phyloP scores from a whole-genome alignment of 1,284 basidiomycete species.

The Ustilago xerochloae region DNA sequence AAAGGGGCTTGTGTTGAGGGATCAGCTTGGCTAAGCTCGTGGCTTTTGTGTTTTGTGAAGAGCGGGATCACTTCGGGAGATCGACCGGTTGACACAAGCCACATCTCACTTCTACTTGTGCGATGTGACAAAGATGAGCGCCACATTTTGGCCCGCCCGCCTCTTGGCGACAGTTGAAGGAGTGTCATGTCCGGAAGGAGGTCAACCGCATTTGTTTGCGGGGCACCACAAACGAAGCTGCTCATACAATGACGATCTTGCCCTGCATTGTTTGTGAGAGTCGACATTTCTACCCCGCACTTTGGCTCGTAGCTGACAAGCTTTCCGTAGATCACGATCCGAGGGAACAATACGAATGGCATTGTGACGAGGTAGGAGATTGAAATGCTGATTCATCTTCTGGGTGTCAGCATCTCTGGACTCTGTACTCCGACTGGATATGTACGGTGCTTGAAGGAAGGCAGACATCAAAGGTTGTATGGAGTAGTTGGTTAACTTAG shows the following conservation, averaged over 20 bases:
- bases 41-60: background rate
- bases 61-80: background rate
- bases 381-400: slow-evolving; percentile 19
- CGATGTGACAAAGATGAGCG: background rate
- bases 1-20: background rate
- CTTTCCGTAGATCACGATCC: background rate
- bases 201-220: background rate
- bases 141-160: no score
- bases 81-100: background rate
- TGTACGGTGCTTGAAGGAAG: no score
- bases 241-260: background rate
- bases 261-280: no score
- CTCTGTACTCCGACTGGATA: background rate
- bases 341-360: background rate
- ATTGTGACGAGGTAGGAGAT: background rate
- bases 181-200: background rate
- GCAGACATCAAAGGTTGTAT: slow-evolving; percentile 39
- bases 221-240: slow-evolving; percentile 4
- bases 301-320: background rate
- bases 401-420: background rate
- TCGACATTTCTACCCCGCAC: no score
- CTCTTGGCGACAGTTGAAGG: no score
- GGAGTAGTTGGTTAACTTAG: slow-evolving; percentile 57
- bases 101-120: no score
- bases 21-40: background rate